Conservation (phyloP, 345 rosid species). For the Nephelium lappaceum region DNA sequence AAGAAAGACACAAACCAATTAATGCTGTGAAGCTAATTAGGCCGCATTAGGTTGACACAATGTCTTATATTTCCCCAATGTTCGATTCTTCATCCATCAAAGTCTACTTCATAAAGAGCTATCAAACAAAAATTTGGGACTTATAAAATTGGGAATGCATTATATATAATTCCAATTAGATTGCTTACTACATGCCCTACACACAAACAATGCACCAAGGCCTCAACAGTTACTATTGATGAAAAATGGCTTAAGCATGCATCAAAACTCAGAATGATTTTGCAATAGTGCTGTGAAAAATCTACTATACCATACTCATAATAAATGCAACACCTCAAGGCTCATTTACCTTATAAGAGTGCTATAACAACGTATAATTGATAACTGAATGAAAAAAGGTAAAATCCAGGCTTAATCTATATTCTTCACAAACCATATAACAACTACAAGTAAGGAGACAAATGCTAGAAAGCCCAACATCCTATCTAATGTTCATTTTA, state of each 20-base stretch:
- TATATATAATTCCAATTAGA: background rate
- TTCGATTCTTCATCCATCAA: background rate
- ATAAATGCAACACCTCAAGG: background rate
- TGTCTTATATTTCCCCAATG: background rate
- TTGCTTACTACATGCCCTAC: background rate
- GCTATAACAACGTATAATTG: background rate
- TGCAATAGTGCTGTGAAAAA: background rate
- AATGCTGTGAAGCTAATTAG: background rate
- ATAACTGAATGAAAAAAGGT: background rate
- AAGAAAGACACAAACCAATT: background rate
- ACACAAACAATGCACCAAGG: background rate
- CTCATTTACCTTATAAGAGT: background rate
- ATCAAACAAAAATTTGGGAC: background rate
- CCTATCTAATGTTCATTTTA: background rate
- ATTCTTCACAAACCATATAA: background rate
- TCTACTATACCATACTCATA: background rate
- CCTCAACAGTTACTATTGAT: background rate
- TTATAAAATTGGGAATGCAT: background rate
- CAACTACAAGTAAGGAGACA: background rate
- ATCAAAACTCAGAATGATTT: background rate
- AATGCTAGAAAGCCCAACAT: background rate
- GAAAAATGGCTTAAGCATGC: background rate
- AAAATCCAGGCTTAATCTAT: background rate
- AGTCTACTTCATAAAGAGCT: background rate
- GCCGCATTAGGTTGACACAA: conserved; percentile 4